These are phyloP conservation scores for Aspergillus glaucus DNA, from an alignment of 2,329 filamentous ascomycete genomes.

Conservation along the genomic window DNA sequence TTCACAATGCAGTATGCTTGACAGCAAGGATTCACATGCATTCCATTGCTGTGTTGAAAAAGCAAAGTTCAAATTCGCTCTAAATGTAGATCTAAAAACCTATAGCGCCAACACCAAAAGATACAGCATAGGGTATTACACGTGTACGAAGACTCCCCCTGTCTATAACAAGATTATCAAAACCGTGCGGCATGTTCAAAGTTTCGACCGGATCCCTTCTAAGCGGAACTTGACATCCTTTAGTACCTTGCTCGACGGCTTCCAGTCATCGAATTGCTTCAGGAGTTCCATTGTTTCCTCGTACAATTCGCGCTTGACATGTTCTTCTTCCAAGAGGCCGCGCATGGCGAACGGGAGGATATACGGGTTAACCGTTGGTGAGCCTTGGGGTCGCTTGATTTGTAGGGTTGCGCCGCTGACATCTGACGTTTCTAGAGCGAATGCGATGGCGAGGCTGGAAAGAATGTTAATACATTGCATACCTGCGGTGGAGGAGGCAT, in stretches of 20 bases:
- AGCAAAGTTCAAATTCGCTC: neutral
- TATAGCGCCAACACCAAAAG: neutral
- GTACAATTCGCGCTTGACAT: conserved; percentile 74
- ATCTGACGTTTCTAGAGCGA: conserved; percentile 64
- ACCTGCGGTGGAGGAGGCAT: neutral
- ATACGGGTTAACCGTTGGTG: conserved; percentile 64
- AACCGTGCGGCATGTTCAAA: conserved; percentile 38
- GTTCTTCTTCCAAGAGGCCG: conserved; percentile 83
- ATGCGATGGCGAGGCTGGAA: conserved; percentile 59
- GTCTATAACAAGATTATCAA: neutral
- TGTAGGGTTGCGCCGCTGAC: conserved; percentile 45
- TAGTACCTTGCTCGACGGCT: conserved; percentile 77
- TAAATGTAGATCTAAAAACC: neutral
- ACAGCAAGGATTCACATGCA: neutral
- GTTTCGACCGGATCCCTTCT: conserved; percentile 81
- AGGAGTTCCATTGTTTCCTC: conserved; percentile 73
- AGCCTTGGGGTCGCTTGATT: conserved; percentile 45
- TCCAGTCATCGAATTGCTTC: conserved; percentile 90
- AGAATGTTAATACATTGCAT: conserved; percentile 3
- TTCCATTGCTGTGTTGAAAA: neutral
- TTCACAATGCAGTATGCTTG: no score
- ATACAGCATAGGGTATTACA: neutral
- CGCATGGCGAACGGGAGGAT: conserved; percentile 94
- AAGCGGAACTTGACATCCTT: conserved; percentile 95
- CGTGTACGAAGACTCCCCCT: neutral